Conservation (phyloP, 1,284 basidiomycete species). For the Papiliotrema nemorosa region DNA sequence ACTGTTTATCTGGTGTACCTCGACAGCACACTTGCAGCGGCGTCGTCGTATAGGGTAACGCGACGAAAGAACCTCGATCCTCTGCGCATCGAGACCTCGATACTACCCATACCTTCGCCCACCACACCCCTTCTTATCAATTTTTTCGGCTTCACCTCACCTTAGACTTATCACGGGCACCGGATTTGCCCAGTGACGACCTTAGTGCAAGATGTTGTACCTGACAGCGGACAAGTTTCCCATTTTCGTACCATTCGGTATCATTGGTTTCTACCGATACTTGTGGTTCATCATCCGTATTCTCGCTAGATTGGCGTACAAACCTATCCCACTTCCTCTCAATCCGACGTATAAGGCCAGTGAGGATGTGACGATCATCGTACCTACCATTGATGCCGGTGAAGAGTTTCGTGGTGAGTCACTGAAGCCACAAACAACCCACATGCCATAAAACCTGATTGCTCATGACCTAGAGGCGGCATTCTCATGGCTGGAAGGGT, state of each 20-base stretch:
- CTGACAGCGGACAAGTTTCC: conserved; percentile 10
- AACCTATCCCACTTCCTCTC: conserved; percentile 77
- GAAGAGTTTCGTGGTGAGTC: conserved; percentile 72
- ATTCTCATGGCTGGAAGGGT: conserved; percentile 80
- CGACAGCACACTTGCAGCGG: no score
- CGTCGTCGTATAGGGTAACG: no score
- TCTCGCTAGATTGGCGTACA: conserved; percentile 68
- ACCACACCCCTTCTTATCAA: no score
- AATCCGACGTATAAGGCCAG: conserved; percentile 81
- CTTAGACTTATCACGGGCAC: no score
- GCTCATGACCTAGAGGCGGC: conserved; percentile 76
- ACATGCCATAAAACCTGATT: neutral
- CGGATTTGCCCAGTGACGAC: no score
- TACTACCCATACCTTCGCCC: no score
- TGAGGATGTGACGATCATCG: conserved; percentile 91
- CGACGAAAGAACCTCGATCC: no score
- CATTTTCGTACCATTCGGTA: conserved; percentile 71
- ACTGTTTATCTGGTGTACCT: no score
- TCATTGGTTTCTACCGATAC: conserved; percentile 83
- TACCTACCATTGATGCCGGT: conserved; percentile 89
- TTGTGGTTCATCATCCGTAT: conserved; percentile 83
- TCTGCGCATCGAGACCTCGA: no score
- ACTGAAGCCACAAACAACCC: neutral
- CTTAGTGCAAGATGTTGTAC: conserved; percentile 1
- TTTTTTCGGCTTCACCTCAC: no score